Conservation (phyloP, 2,329 filamentous ascomycete genomes). For the Xylariaceae sp. region DNA sequence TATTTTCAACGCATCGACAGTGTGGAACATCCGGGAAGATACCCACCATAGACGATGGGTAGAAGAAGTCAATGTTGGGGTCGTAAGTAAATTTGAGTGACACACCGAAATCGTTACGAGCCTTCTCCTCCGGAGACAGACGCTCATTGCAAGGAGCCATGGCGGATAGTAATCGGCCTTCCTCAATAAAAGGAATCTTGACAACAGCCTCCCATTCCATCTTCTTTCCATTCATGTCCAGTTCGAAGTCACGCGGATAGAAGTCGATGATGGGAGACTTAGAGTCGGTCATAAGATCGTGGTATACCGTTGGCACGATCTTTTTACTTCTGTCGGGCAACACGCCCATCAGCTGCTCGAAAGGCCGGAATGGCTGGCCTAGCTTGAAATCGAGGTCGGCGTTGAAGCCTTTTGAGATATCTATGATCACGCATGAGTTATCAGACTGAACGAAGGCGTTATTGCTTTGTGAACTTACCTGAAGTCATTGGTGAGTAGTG, state of each 20-base stretch:
- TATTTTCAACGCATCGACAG: constrained; percentile 91
- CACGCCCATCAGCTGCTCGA: constrained; percentile 97
- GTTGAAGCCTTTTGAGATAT: constrained; percentile 80
- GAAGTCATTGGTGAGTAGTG: constrained; percentile 98
- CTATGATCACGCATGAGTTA: constrained; percentile 36
- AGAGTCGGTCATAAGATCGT: constrained; percentile 85
- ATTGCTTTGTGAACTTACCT: constrained; percentile 39
- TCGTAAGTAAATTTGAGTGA: constrained; percentile 90
- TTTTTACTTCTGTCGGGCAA: constrained; percentile 94
- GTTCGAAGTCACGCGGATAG: constrained; percentile 91
- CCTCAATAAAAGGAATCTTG: constrained; percentile 98
- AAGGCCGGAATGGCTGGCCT: constrained; percentile 90
- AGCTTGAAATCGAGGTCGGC: constrained; percentile 89
- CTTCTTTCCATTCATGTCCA: constrained; percentile 99
- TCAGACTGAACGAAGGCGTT: not conserved
- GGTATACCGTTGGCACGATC: constrained; percentile 84
- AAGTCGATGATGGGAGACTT: constrained; percentile 95
- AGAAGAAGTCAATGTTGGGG: constrained; percentile 69
- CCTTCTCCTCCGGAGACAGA: constrained; percentile 71
- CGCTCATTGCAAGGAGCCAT: constrained; percentile 80
- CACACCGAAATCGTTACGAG: constrained; percentile 85
- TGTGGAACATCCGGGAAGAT: constrained; percentile 83
- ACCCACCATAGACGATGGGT: constrained; percentile 81
- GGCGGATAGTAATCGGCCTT: constrained; percentile 74
- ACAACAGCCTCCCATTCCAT: constrained; percentile 99